A percentile compares a stretch with the other conserved stretches of the same genome.
phyloP scores from a whole-genome alignment of 306 rosid genomes.

The Trichosanthes truncata region DNA sequence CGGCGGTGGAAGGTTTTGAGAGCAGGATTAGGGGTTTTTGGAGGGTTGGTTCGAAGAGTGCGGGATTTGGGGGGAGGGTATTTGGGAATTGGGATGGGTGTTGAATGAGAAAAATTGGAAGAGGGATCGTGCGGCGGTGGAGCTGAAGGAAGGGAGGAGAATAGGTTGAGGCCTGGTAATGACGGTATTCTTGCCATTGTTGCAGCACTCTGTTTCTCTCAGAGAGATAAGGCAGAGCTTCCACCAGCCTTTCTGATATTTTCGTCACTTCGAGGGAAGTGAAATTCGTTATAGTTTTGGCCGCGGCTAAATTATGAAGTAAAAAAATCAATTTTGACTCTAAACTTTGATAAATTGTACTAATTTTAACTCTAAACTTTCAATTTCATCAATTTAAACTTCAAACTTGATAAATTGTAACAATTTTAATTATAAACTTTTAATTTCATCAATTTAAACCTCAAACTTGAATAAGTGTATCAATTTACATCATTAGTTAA shows the following conservation, averaged over 20 bases:
- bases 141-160: constrained; percentile 66
- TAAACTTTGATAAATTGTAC: no score
- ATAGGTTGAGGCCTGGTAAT: constrained; percentile 50
- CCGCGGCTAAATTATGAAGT: no score
- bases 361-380: no score
- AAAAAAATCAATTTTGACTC: no score
- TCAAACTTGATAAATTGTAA: no score
- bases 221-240: neutral
- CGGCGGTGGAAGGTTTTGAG: constrained; percentile 54
- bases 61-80: constrained; percentile 37
- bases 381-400: no score
- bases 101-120: constrained; percentile 17
- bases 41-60: neutral
- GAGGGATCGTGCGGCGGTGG: constrained; percentile 31
- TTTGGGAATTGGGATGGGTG: constrained; percentile 42
- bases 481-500: no score
- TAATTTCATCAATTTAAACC: no score
- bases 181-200: constrained; percentile 55
- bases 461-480: no score
- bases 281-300: no score
- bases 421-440: no score
- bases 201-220: neutral
- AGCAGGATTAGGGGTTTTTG: constrained; percentile 32
- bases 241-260: neutral
- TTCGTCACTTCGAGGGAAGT: neutral